Conservation (phyloP, 108 stramenopile species). For the Skeletonema tropicum region DNA sequence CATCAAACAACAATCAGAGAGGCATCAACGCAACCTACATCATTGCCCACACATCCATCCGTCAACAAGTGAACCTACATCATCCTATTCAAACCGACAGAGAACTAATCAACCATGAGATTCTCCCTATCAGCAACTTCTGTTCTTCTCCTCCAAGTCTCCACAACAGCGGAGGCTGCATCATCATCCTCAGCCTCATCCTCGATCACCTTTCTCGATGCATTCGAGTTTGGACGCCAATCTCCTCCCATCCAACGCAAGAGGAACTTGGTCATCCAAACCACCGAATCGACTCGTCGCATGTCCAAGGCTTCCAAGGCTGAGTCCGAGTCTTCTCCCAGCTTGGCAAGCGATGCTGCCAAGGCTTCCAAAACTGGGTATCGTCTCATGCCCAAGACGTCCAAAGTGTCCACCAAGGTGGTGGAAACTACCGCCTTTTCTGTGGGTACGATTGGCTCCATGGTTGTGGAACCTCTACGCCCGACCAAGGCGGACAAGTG, state of each 20-base stretch:
- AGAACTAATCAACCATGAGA: background rate
- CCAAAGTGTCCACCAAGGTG: background rate
- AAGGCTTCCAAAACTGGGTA: background rate
- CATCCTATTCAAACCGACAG: background rate
- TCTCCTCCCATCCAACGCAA: constrained; percentile 2
- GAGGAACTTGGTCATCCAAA: background rate
- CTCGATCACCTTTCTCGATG: constrained; percentile 1
- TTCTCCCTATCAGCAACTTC: background rate
- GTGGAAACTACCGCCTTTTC: background rate
- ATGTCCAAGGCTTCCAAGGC: background rate
- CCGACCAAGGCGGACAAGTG: background rate
- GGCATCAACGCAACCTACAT: background rate
- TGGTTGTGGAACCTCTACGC: background rate
- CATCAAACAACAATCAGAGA: background rate
- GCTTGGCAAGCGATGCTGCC: background rate
- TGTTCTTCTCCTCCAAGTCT: background rate
- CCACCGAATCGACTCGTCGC: background rate
- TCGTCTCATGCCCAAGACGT: background rate
- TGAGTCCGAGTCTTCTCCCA: background rate
- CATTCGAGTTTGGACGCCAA: background rate
- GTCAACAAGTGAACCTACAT: background rate
- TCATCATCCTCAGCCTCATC: background rate
- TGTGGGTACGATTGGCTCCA: background rate
- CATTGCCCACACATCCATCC: background rate
- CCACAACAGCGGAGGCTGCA: background rate